Evolutionary conservation across 192 early-diverging fungal species (phyloP), one percentile per base, ranked within the genome.

Genomic region (Coemansia sp.): DNA sequence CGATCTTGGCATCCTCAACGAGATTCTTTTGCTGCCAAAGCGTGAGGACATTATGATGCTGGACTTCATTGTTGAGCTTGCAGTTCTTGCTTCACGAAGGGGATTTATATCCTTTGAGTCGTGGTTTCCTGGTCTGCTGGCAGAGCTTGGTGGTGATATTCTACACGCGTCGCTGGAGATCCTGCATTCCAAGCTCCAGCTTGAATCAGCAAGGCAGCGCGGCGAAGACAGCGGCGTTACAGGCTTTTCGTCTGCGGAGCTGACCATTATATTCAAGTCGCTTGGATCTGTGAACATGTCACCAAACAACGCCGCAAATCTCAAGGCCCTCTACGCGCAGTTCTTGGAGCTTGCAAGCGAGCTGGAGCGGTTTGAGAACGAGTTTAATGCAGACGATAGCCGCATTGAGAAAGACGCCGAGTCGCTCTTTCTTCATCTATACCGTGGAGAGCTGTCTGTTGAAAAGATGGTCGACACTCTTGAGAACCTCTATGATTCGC

Each of bases 401-500:
- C 71, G 72, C 18, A 75, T 77, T 7, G 85, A 83, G 40, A 81
- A 83, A 70, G 79, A 84, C n/a, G 81, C 81, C 9, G 85, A 86
- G 37, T 71, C 64, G 10, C 64, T 77, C 50, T 86, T 84, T 59
- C 39, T 84, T 69, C 77, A 72, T 1, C 77, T 85, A 0, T 85
- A 85, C 59, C 79, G 79, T 43, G 80, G 77, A 64, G 80, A 85
- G 45, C 64, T 95, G 32, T 86, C 89, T 2, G 89, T 99, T 44
- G 85, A 88, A 37, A 87, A 95, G 63, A 88, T 97, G 76, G 89
- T 98, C 32, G 92, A 95, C 13, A 76, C 92, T 9, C 84, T 99
- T 21, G 86, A 90, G 66, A 84, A 83, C 13, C 90, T 94, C 71
- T 93, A 93, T 62, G 89, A 88, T 57, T 95, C 95, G 23, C 66